These are phyloP conservation scores for Naganishia sp. DNA, from an alignment of 1,284 basidiomycete genomes.

Conservation along the genomic window DNA sequence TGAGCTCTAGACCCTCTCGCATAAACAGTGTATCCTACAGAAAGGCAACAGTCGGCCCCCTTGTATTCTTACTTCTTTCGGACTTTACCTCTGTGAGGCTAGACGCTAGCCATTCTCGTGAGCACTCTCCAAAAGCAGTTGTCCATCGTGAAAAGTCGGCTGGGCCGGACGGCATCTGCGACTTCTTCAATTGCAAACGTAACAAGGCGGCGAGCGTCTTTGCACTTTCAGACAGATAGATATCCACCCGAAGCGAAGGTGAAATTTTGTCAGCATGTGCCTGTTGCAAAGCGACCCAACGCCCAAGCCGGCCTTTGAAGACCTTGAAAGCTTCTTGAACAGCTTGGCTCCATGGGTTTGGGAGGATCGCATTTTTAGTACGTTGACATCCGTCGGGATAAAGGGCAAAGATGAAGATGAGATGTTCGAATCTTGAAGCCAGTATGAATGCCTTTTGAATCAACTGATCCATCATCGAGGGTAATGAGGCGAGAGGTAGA, in stretches of 20 bases:
- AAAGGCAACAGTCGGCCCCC: background rate
- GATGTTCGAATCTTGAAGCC: conserved; percentile 1
- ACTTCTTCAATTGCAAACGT: background rate
- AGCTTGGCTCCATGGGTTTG: conserved; percentile 12
- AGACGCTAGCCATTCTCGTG: conserved; percentile 7
- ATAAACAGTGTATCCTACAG: background rate
- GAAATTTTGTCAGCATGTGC: background rate
- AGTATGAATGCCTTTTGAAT: background rate
- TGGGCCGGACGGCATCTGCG: background rate
- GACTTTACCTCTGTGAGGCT: background rate
- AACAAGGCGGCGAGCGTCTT: conserved; percentile 6
- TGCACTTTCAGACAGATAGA: conserved; percentile 3
- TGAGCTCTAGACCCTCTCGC: conserved; percentile 12
- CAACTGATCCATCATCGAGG: conserved; percentile 4
- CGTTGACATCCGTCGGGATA: background rate
- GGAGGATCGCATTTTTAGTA: background rate
- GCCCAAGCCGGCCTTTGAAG: conserved; percentile 16
- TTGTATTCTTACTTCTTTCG: background rate
- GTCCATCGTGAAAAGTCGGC: background rate
- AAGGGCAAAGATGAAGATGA: conserved; percentile 15
- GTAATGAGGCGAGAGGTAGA: background rate
- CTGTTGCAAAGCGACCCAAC: background rate
- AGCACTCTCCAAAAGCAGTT: background rate
- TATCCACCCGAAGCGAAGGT: background rate
- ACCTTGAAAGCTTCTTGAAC: background rate